Evolutionary conservation across 371 early-diverging fungal genomes (phyloP).

Genomic region (Lichtheimia ramosa): DNA sequence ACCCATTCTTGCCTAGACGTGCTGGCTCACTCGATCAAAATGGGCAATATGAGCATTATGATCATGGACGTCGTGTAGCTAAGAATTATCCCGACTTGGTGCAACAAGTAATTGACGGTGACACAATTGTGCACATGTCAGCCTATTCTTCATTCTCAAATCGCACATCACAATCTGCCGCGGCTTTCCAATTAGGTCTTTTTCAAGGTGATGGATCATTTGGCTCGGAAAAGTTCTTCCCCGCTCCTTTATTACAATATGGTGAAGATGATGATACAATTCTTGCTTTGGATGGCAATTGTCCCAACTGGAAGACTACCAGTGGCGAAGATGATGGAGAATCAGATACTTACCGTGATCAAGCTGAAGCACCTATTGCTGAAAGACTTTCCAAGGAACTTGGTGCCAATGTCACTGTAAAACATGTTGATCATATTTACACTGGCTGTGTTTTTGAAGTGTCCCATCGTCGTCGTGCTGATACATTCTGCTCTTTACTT

Average conservation of each 20-base stretch:
- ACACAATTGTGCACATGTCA: constrained; percentile 1
- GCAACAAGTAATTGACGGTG: constrained; percentile 5
- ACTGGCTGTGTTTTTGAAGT: constrained; percentile 35
- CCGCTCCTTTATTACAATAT: too few relatives aligned
- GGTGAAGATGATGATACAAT: neutral
- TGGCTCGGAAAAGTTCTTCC: too few relatives aligned
- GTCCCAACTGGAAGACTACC: neutral
- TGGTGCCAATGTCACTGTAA: constrained; percentile 8
- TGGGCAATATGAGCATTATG: constrained; percentile 30
- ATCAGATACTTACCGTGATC: neutral
- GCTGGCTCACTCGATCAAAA: constrained; percentile 14
- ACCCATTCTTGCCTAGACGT: constrained; percentile 7
- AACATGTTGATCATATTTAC: constrained; percentile 23
- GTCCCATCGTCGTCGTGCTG: constrained; percentile 14
- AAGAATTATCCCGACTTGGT: constrained; percentile 14
- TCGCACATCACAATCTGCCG: constrained; percentile 8
- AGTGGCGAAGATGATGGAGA: neutral
- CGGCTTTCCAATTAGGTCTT: constrained; percentile 3
- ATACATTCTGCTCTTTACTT: constrained; percentile 35
- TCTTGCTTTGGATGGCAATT: constrained; percentile 2
- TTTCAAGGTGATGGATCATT: neutral
- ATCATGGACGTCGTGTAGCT: constrained; percentile 22
- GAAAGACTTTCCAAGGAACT: constrained; percentile 17
- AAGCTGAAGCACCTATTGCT: constrained; percentile 14
- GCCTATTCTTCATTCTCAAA: constrained; percentile 3